These are phyloP conservation scores for Ceratobasidium sp. DNA, from an alignment of 1,284 basidiomycete genomes.

Conservation along the genomic window DNA sequence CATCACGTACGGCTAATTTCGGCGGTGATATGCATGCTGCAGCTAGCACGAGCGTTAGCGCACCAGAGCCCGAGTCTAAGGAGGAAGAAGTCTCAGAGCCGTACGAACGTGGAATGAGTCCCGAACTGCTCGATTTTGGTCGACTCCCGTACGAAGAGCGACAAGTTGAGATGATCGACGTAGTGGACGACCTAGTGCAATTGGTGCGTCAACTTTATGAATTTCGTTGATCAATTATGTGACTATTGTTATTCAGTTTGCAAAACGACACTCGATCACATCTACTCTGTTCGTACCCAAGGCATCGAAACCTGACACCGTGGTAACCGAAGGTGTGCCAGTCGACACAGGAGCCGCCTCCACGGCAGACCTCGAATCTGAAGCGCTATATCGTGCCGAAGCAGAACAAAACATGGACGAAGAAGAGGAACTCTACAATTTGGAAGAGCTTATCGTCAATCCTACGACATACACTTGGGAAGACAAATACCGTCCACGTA, in stretches of 20 bases:
- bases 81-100: slow-evolving; percentile 73
- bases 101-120: slow-evolving; percentile 88
- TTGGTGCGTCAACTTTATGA: slow-evolving; percentile 67
- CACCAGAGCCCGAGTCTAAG: slow-evolving; percentile 62
- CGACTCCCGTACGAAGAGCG: slow-evolving; percentile 81
- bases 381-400: slow-evolving; percentile 86
- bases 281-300: slow-evolving; percentile 89
- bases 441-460: slow-evolving; percentile 86
- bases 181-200: slow-evolving; percentile 72
- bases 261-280: slow-evolving; percentile 80
- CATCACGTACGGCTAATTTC: slow-evolving; percentile 59
- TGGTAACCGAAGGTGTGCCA: slow-evolving; percentile 62
- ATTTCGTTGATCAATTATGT: not conserved
- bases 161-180: slow-evolving; percentile 80
- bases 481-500: slow-evolving; percentile 98
- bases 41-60: slow-evolving; percentile 53
- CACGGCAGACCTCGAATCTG: slow-evolving; percentile 78
- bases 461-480: slow-evolving; percentile 95
- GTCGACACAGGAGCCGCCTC: slow-evolving; percentile 65
- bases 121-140: slow-evolving; percentile 75
- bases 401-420: slow-evolving; percentile 94
- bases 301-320: slow-evolving; percentile 53
- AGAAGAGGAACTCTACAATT: slow-evolving; percentile 93
- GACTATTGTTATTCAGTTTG: slow-evolving; percentile 66
- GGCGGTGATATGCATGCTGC: slow-evolving; percentile 62